Evolutionary conservation across 2,329 filamentous ascomycete genomes (phyloP), one percentile per base, ranked within the genome.

Genomic region (Akanthomyces muscarius): DNA sequence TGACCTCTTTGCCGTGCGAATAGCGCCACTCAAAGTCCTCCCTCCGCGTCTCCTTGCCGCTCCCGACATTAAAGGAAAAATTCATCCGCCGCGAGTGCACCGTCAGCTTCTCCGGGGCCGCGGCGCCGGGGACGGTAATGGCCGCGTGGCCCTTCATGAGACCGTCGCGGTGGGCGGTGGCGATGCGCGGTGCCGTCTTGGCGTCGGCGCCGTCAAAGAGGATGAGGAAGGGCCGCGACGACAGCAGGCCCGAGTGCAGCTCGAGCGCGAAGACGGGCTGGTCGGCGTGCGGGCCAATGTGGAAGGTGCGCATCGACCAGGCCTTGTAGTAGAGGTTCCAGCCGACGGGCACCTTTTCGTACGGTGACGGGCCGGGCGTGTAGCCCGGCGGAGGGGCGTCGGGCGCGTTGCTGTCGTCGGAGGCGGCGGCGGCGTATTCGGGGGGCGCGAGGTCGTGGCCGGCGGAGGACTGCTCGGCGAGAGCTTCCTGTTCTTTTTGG

Each of bases 1-100:
- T 51, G 4, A 65, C 61, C 41, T 65, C 64, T 23, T 56, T 57
- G 21, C 64, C 64, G 33, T 57, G 61, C 6, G 64, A 63, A 41
- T 42, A 55, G 13, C 64, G 62, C 64, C 64, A 65, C 59, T 65
- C 64, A 56, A 62, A 62, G 33, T 48, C 60, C 41, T 62, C 52
- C 2, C 60, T 28, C 4, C 36, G 50, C 1, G 8, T 8, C 18
- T 30, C 38, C 33, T 57, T 53, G 25, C 50, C 33, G 30, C 23
- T 50, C 33, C 33, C 54, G 18, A 65, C 53, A 42, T 36, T 21
- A 47, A 65, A 64, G 7, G 52, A 59, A 30, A 63, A 65, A 30
- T 23, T 36, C 5, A 65, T 30, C 16, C 50, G 51, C 25, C 28
- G 44, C 33, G 25, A 14, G 38, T 51, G 55, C 36, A 21, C 41